Base-by-base conservation (phyloP, 176 grass and related monocot genomes). In the Aegilops bicornis region DNA sequence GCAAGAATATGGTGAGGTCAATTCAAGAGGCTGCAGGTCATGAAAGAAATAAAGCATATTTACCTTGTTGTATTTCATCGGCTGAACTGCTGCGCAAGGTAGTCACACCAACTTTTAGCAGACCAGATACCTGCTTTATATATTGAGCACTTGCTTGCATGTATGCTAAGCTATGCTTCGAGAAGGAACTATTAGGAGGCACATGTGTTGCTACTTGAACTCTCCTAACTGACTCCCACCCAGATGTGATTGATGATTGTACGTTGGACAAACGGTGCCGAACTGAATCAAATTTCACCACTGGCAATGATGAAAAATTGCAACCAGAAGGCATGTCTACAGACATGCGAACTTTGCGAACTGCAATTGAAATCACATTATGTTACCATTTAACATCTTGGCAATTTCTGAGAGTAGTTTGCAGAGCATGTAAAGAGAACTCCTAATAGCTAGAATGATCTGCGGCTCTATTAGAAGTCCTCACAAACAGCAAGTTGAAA, bases 141-240 rank as follows among this genome's bases (percentile, higher is more conserved):
- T 99, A 99, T 52, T 94, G 92, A 59, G 97, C 97, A 86, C 97
- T 95, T 77, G 97, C 94, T 88, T 96, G 88, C 92, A 99, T 94
- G 79, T 99, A 99, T 79, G 97, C 97, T 86, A 99, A 86, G 78
- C 97, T 96, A 69, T 99, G 97, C 74, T 85, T 96, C 56, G 90
- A 94, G 74, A 99, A 96, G 13, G 97, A 94, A 86, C 90, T 96
- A 65, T 91, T 93, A 83, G 85, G 73, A 61, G 94, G 90, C 42
- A 99, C 60, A 67, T 91, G 92, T 10, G 90, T 92, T 64, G 92
- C 86, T 80, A 94, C 89, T 75, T 92, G 90, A 61, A 93, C 89
- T 89, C 82, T 91, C 66, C 92, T 88, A 86, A 94, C 82, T n/a
- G 97, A 94, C 64, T 96, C 94, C 97, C 97, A 99, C 66, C 92